Base-by-base conservation (phyloP, 176 grass and related monocot species). In the Aegilops longissima region DNA sequence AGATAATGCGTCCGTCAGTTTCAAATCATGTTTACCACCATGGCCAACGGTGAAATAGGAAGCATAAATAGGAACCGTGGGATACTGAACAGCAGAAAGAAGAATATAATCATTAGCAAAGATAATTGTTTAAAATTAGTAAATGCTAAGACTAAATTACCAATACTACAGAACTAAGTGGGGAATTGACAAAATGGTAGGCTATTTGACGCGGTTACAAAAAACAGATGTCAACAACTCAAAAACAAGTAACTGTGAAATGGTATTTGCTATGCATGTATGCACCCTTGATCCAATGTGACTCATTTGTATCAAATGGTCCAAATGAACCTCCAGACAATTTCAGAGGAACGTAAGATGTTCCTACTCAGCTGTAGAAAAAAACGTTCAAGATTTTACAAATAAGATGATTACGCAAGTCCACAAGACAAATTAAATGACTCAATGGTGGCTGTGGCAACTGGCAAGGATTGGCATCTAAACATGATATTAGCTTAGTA, bases 21-120 rank as follows among this genome's bases (percentile, higher is more conserved):
- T 91, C 84, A 98, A 75, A 87, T 98, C 89, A 87, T 88, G 85
- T 79, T 92, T 96, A 51, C 87, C 88, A 33, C 96, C 93, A 74
- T 96, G 84, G 70, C 96, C 96, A 73, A 98, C 73, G 80, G 93
- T 98, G 76, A 98, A 98, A 93, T 86, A 80, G 31, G 92, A 79
- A 74, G 82, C 29, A 51, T 25, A 84, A 76, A 98, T 96, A 81
- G 79, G 85, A 88, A 88, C 36, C 34, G 92, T 87, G 40, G 96
- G 96, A 91, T 94, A 89, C 96, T 98, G 85, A n/a, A 89, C 11
- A 87, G 45, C 69, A 83, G n/a, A 87, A 78, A 86, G 61, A 54
- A 86, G 21, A 73, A 64, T n/a, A 81, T 16, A 9, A 62, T 68
- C 44, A 85, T 75, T 21, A 88, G 62, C 68, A 80, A 83, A 83